Percentiles rank a stretch among this genome's conserved stretches.
phyloP scores from a whole-genome alignment of 148 eudicot species.

The Vaccinium corymbosum region DNA sequence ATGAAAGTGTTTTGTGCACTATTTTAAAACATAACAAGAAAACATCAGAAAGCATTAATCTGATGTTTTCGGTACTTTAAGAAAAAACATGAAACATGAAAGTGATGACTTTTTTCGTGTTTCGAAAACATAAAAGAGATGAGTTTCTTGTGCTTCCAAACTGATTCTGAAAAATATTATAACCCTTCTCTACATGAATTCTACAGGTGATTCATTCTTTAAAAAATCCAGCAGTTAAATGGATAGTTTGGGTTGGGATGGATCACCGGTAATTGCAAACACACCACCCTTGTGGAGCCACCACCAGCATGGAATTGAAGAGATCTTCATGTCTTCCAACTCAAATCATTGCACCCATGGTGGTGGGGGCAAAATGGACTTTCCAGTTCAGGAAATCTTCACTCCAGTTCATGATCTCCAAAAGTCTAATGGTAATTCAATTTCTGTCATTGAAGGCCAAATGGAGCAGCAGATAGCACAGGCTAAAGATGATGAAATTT shows the following conservation, averaged over 20 bases:
- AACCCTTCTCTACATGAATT: not conserved
- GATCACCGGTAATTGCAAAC: constrained; percentile 13
- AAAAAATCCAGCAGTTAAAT: constrained; percentile 7
- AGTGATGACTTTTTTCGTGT: not conserved
- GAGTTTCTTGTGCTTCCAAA: too few species aligned
- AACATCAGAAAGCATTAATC: not conserved
- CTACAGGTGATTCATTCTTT: constrained; percentile 7
- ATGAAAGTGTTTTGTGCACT: not conserved
- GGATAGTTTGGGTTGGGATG: constrained; percentile 35
- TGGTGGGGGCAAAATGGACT: not conserved
- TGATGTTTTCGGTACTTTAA: not conserved
- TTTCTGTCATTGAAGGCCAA: constrained; percentile 1
- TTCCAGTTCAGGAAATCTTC: not conserved
- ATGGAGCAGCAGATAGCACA: constrained; percentile 8
- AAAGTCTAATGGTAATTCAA: not conserved
- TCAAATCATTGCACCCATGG: constrained; percentile 5
- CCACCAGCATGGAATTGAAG: constrained; percentile 21
- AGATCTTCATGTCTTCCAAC: constrained; percentile 16
- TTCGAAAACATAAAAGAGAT: too few species aligned
- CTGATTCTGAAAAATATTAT: not conserved
- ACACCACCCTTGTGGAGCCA: constrained; percentile 27
- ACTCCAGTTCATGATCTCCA: constrained; percentile 1
- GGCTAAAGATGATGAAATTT: constrained; percentile 48
- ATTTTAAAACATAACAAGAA: not conserved
- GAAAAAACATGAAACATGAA: not conserved